Base-by-base conservation (phyloP, 768 basidiomycete species). In the Mycena haematopus region DNA sequence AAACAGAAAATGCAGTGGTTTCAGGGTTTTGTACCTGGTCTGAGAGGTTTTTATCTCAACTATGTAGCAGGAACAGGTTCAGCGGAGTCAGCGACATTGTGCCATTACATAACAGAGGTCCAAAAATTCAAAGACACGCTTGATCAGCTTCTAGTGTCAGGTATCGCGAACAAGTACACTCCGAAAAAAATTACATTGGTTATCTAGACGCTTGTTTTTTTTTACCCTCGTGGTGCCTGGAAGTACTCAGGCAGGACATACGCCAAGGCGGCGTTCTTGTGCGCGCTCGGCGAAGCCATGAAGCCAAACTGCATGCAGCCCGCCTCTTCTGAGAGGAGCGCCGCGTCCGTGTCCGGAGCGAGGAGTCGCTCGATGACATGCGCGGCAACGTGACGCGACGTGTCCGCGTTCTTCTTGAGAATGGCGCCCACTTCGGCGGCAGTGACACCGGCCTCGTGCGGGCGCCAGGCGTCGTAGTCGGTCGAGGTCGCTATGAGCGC, bases 381-480 rank as follows among this genome's bases (percentile, higher is more conserved):
- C 2, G 83, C 88, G 0, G 88, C 87, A 53, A 93, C 91, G 57
- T 85, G 83, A 53, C 93, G 88, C 17, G 93, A 90, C 13, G 90
- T 90, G n/a, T 88, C 84, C 2, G 95, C 94, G 73, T 99, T 99
- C 24, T 84, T 82, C 52, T 87, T 82, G 40, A 99, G 86, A 1
- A 92, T 95, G 75, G 92, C 90, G 81, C 95, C 83, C 29, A 99
- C 94, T 69, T 97, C 93, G 3, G 91, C 89, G 3, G 93, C 88
- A 1, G 96, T 98, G 57, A 99, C 96, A 6, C 89, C 82, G 13
- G 85, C 90, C 27, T 87, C 84, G 35, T 89, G 83, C 5, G 87
- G 87, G 31, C 96, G 80, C 96, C 96, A 99, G 1, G 95, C 90
- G 75, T 99, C 96, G 74, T 96, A 98, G 78, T 99, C 96, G 3